These are phyloP conservation scores for Pseudopithomyces maydicus DNA, from an alignment of 2,329 filamentous ascomycete genomes.

Conservation along the genomic window DNA sequence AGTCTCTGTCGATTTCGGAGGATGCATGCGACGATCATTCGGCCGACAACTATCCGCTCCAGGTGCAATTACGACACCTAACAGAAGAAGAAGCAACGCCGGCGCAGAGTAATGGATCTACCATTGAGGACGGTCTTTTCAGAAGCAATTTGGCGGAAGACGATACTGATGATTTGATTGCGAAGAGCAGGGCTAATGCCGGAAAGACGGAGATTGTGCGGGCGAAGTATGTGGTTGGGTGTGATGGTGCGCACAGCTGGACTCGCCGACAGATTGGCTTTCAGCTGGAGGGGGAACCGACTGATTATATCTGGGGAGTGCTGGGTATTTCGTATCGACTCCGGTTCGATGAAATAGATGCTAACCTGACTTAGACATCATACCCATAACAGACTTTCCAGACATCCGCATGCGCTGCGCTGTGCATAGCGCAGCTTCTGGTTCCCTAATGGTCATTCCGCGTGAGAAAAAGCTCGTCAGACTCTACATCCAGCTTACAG, in stretches of 20 bases:
- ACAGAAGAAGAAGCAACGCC: constrained; percentile 63
- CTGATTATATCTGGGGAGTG: constrained; percentile 60
- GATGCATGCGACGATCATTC: constrained; percentile 53
- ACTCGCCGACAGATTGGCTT: constrained; percentile 63
- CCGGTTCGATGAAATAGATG: neutral
- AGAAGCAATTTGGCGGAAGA: constrained; percentile 63
- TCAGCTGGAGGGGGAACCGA: constrained; percentile 61
- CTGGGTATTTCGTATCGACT: constrained; percentile 38
- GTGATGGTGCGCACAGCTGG: constrained; percentile 72
- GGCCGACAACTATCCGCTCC: constrained; percentile 61
- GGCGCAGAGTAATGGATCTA: constrained; percentile 45
- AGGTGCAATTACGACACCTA: constrained; percentile 62
- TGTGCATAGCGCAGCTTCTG: constrained; percentile 61
- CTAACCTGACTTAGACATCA: constrained; percentile 48
- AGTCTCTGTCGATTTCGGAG: constrained; percentile 61
- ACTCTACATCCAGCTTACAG: constrained; percentile 67
- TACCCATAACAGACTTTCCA: constrained; percentile 62
- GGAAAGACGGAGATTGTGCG: constrained; percentile 52
- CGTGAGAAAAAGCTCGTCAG: constrained; percentile 67
- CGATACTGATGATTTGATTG: constrained; percentile 61
- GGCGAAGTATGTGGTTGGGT: constrained; percentile 69
- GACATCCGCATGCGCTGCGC: constrained; percentile 64
- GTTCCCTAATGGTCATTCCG: constrained; percentile 69
- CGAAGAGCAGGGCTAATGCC: constrained; percentile 44
- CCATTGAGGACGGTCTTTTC: constrained; percentile 60